Evolutionary conservation across 805 yeast genomes (phyloP).

Genomic region (Teunomyces cretensis): DNA sequence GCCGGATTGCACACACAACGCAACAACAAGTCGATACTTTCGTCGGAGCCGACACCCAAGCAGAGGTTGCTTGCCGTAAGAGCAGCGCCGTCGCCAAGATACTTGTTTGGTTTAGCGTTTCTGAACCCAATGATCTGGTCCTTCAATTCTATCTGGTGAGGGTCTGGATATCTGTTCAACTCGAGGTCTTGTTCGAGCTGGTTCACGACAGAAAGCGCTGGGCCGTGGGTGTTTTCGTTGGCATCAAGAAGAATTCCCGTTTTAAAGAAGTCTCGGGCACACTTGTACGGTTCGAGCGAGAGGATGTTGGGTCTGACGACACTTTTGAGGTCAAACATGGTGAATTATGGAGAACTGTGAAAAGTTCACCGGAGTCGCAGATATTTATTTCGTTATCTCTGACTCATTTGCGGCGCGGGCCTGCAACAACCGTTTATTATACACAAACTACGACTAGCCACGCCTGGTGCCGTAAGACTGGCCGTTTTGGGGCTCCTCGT

Average conservation of each 20-base stretch:
- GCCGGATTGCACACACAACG: constrained; percentile 84
- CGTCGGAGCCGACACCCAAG: constrained; percentile 97
- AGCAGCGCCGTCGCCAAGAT: constrained; percentile 10
- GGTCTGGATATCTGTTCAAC: constrained; percentile 94
- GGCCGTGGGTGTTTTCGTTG: constrained; percentile 93
- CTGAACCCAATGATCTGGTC: constrained; percentile 69
- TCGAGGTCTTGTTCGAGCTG: constrained; percentile 49
- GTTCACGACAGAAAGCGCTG: constrained; percentile 54
- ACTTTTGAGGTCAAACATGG: constrained; percentile 50
- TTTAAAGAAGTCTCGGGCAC: constrained; percentile 94
- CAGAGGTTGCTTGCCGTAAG: constrained; percentile 71
- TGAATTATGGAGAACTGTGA: neutral
- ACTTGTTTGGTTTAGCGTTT: constrained; percentile 46
- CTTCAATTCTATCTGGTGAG: constrained; percentile 83
- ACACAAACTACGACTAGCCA: too few relatives aligned
- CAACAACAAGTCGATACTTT: constrained; percentile 84
- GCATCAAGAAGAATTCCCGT: constrained; percentile 91
- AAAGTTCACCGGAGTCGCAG: neutral
- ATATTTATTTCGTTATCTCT: constrained; percentile 3
- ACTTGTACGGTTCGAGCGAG: constrained; percentile 83
- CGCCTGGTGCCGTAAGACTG: too few relatives aligned
- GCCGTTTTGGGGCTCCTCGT: too few relatives aligned
- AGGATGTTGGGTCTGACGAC: constrained; percentile 84
- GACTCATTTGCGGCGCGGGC: constrained; percentile 6
- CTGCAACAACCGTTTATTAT: neutral